Evolutionary conservation across 345 rosid genomes (phyloP).

Genomic region (Eutrema yunnanense): DNA sequence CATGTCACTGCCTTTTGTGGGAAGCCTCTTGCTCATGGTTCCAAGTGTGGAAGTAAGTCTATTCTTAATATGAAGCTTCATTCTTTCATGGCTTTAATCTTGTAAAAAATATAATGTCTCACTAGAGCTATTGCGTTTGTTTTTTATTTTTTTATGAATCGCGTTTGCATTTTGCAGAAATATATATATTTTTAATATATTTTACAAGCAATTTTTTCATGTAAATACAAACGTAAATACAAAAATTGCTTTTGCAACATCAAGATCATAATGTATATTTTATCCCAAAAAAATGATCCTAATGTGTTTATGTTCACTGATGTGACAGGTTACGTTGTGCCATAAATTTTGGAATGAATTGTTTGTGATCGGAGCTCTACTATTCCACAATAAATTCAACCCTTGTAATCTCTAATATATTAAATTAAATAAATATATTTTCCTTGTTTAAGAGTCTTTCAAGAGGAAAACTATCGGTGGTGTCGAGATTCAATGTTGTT

Average conservation of each 20-base stretch:
- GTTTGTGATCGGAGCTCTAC: not conserved
- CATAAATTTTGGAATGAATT: conserved; percentile 8
- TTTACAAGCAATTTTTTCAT: too few species aligned
- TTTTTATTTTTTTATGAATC: too few species aligned
- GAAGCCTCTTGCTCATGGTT: conserved; percentile 29
- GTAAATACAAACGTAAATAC: not conserved
- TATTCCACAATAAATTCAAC: not conserved
- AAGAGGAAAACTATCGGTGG: not conserved
- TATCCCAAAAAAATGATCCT: not conserved
- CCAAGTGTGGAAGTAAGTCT: conserved; percentile 34
- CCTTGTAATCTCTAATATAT: not conserved
- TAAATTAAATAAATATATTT: conserved; percentile 1
- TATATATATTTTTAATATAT: too few species aligned
- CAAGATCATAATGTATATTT: not conserved
- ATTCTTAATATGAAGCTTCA: not conserved
- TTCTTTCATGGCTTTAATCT: not conserved
- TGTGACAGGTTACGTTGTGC: conserved; percentile 24
- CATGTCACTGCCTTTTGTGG: conserved; percentile 35
- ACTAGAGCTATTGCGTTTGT: not conserved
- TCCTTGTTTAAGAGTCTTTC: not conserved
- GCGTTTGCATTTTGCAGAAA: not conserved
- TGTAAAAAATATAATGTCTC: not conserved
- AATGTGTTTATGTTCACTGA: conserved; percentile 3
- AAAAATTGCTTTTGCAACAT: not conserved
- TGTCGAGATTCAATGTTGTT: not conserved